Base-by-base conservation (phyloP, 345 rosid species). In the Ailanthus altissimus region DNA sequence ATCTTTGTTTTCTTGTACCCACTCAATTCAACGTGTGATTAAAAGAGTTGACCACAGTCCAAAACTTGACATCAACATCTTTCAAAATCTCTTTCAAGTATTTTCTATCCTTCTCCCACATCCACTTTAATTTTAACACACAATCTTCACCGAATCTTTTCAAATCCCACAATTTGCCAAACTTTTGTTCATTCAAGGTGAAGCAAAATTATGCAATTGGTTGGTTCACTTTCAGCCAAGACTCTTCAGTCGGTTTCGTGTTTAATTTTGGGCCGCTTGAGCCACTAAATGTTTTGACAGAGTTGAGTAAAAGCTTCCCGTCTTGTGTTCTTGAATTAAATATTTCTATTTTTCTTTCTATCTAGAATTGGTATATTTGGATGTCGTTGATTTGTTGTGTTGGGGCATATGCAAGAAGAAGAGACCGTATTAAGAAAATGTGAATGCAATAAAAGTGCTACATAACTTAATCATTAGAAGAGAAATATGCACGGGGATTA, bases 31-130 rank as follows among this genome's bases (percentile, higher is more conserved):
- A 32, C 69, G 61, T 74, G 61, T 74, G 59, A 51, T 49, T 8
- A 25, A 50, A 10, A 28, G n/a, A 49, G 77, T 74, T 74, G 77
- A 74, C 77, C 60, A 36, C n/a, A 62, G 77, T 74, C 70, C 68
- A 28, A 18, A 11, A 46, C 20, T 59, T 36, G 49, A 74, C 77
- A 16, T 12, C 20, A 57, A 2, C 13, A 23, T 25, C 23, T 12
- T 68, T 32, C 47, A 20, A 32, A 51, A 11, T 57, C 46, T 64
- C 28, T 4, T 21, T 57, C 8, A 36, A n/a, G n/a, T n/a, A n/a
- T n/a, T n/a, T n/a, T 70, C 75, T 53, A 70, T 51, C 61, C 16
- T 25, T 10, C 14, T 36, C 5, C 53, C 56, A 73, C 51, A 0
- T 67, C 70, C 21, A 2, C 23, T 43, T 4, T 2, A 18, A 3